Percentiles rank a stretch among this genome's conserved stretches.
phyloP scores from a whole-genome alignment of 768 basidiomycete genomes.

The Amylocystis lapponica region DNA sequence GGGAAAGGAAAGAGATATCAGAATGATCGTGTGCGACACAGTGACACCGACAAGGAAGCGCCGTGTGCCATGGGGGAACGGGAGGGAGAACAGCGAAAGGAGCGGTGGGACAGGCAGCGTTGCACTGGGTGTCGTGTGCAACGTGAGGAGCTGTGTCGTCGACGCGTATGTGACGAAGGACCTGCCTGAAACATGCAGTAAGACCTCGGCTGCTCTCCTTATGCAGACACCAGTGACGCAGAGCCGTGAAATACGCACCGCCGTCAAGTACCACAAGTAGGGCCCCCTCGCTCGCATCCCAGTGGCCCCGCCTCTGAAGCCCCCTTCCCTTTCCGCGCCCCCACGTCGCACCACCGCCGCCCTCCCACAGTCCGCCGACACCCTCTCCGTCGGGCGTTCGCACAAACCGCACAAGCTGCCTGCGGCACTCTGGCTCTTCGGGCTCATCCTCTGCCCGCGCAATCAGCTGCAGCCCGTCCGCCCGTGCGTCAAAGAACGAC shows the following conservation, averaged over 20 bases:
- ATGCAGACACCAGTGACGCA: not conserved
- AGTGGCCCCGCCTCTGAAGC: constrained; percentile 43
- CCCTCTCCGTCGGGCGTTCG: constrained; percentile 78
- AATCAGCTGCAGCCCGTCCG: constrained; percentile 39
- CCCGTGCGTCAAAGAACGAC: constrained; percentile 55
- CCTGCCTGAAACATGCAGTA: constrained; percentile 35
- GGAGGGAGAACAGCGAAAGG: constrained; percentile 60
- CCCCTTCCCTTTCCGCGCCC: constrained; percentile 30
- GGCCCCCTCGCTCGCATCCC: constrained; percentile 38
- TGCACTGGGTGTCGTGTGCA: constrained; percentile 45
- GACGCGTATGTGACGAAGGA: constrained; percentile 56
- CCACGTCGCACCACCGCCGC: constrained; percentile 63
- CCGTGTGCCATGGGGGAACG: constrained; percentile 46
- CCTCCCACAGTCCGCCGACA: constrained; percentile 56
- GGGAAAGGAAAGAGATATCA: constrained; percentile 38
- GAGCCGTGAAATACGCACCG: constrained; percentile 37
- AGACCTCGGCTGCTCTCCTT: not conserved
- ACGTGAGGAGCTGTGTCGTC: constrained; percentile 39
- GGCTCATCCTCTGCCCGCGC: constrained; percentile 12
- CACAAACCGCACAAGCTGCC: constrained; percentile 52
- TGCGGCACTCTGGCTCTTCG: constrained; percentile 12
- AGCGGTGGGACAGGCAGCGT: constrained; percentile 44
- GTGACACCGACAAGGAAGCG: constrained; percentile 66
- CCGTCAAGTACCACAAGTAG: constrained; percentile 65
- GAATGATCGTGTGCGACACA: constrained; percentile 50